Evolutionary conservation across 164 flowering plant species (phyloP).

Genomic region (Aristolochia fimbriata): DNA sequence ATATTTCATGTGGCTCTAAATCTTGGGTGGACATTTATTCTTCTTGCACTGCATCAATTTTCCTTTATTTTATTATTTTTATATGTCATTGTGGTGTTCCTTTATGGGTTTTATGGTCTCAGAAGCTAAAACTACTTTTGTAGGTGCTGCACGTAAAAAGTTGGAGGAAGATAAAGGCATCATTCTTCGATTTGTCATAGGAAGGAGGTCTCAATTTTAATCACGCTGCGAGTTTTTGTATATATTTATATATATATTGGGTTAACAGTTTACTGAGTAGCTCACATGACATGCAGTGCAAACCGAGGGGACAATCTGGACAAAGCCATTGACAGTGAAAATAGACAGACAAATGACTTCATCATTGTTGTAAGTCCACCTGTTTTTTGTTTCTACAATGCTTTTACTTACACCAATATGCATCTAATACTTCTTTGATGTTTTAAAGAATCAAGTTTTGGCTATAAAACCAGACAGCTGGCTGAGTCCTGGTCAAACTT

Average conservation of each 20-base stretch:
- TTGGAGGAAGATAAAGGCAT: conserved; percentile 74
- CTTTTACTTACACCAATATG: too few relatives aligned
- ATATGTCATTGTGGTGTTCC: too few relatives aligned
- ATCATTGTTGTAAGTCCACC: conserved; percentile 58
- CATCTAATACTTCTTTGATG: too few relatives aligned
- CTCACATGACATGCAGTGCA: conserved; percentile 43
- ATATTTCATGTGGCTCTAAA: too few relatives aligned
- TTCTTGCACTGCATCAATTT: too few relatives aligned
- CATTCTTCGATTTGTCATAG: conserved; percentile 73
- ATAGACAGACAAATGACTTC: conserved; percentile 60
- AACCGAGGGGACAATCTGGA: conserved; percentile 72
- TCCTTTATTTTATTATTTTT: too few relatives aligned
- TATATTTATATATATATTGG: neutral
- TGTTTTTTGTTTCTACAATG: neutral
- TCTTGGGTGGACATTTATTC: too few relatives aligned
- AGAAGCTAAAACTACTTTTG: conserved; percentile 3
- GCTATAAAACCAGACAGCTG: too few relatives aligned
- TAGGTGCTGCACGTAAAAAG: conserved; percentile 64
- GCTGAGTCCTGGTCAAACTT: too few relatives aligned
- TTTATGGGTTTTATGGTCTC: neutral
- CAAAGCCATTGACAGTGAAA: conserved; percentile 60
- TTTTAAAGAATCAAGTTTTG: too few relatives aligned
- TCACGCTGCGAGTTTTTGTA: neutral
- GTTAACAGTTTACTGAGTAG: conserved; percentile 1
- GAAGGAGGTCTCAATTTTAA: conserved; percentile 56